Evolutionary conservation across 345 rosid genomes (phyloP).

Genomic region (Aquilaria yunnanensis): DNA sequence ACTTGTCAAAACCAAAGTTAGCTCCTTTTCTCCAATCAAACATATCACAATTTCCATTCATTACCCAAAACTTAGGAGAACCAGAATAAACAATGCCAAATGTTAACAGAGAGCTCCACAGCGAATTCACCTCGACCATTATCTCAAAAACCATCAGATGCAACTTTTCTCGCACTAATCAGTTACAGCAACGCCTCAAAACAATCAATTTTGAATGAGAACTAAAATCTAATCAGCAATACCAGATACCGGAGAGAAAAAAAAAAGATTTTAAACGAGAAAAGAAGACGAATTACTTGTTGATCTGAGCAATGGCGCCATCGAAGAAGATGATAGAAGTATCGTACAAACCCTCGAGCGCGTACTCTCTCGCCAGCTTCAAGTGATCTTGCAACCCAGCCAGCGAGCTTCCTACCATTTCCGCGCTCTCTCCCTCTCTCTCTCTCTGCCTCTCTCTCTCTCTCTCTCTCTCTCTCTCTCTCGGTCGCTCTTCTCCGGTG

Average conservation of each 20-base stretch:
- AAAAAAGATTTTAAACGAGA: background rate
- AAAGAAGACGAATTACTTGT: constrained; percentile 34
- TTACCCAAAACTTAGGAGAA: too few species aligned
- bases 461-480: constrained; percentile 2
- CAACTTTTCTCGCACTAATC: too few species aligned
- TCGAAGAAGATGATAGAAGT: constrained; percentile 94
- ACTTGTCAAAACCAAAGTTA: background rate
- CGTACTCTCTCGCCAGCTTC: constrained; percentile 93
- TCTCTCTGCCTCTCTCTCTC: constrained; percentile 12
- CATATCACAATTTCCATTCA: too few species aligned
- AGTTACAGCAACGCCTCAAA: too few species aligned
- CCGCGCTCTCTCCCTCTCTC: constrained; percentile 10
- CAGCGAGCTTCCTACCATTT: constrained; percentile 55
- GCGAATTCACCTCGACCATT: too few species aligned
- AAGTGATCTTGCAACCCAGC: constrained; percentile 96
- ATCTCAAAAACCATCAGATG: too few species aligned
- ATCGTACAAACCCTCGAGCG: constrained; percentile 91
- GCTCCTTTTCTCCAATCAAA: background rate
- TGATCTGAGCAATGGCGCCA: constrained; percentile 84
- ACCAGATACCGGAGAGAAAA: background rate
- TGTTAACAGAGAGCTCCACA: too few species aligned
- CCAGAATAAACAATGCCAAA: too few species aligned
- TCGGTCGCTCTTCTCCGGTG: constrained; percentile 5
- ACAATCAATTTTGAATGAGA: too few species aligned
- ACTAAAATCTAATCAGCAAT: background rate